phyloP scores from a whole-genome alignment of 1,284 basidiomycete species.

The Cystodermella granulosa region DNA sequence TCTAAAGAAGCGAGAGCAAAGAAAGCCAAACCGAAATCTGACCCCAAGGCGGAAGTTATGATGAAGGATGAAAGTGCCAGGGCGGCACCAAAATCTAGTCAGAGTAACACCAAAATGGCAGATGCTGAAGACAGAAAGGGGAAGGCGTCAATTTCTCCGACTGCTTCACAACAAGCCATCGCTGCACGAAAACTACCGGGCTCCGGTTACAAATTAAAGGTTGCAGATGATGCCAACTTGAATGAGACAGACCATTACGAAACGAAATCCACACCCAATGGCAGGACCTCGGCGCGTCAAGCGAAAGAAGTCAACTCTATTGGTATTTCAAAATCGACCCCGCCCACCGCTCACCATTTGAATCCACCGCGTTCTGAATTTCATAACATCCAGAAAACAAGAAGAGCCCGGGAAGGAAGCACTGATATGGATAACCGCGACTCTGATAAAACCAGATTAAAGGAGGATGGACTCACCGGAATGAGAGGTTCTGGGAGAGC shows the following conservation, averaged over 20 bases:
- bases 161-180: not conserved
- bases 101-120: not conserved
- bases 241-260: too few relatives aligned
- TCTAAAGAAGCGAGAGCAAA: constrained; percentile 46
- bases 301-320: too few relatives aligned
- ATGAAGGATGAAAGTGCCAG: constrained; percentile 55
- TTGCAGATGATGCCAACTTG: too few relatives aligned
- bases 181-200: constrained; percentile 10
- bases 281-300: too few relatives aligned
- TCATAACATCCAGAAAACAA: constrained; percentile 10
- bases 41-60: constrained; percentile 43
- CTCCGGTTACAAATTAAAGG: constrained; percentile 13
- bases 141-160: not conserved
- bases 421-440: constrained; percentile 3
- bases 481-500: constrained; percentile 1
- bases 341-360: too few relatives aligned
- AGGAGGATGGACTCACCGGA: constrained; percentile 5
- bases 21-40: constrained; percentile 40
- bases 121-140: not conserved
- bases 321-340: too few relatives aligned
- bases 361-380: too few relatives aligned
- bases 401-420: constrained; percentile 2
- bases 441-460: constrained; percentile 5
- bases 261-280: not conserved
- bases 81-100: constrained; percentile 18